Evolutionary conservation across 2,329 filamentous ascomycete species (phyloP), one percentile per base, ranked within the genome.

Genomic region (Colletotrichum aenigma): DNA sequence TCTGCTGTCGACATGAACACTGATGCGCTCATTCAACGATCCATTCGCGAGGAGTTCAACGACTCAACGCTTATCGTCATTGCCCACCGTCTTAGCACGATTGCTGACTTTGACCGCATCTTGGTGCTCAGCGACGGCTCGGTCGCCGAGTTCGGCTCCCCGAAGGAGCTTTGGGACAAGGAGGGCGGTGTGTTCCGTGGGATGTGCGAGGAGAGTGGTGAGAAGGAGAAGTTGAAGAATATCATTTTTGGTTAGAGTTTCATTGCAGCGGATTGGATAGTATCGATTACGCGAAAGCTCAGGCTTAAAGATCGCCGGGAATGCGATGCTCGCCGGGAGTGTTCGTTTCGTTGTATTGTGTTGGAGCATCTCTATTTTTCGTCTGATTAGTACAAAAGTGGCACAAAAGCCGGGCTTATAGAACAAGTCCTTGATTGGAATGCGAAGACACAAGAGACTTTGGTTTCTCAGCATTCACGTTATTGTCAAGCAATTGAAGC

Each of bases 1-100:
- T 93, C 91, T 4, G 94, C 94, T 0, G 94, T 96, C 4, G 94
- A 96, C 82, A 95, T 95, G 92, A 87, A 89, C 55, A 96, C 94
- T 0, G 94, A 96, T 81, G 86, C 89, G 2, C 88, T 95, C 30
- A 96, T 96, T 79, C 94, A 96, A 85, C 89, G 92, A 7, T 92
- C 89, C 66, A 95, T 96, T 78, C 89, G 93, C 26, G 91, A 94
- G 80, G 93, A 95, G 81, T 95, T 95, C 77, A 91, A 88, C 1
- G 91, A 91, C 76, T 90, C 90, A 55, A 95, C 94, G 1, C 85
- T 95, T 32, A 84, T 96, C 21, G 93, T 95, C 21, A 95, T 96
- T 81, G 94, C 67, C 7, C 67, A 70, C 16, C 67, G 67, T 34
- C 86, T 96, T 68, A 94, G 92, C 82, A 95, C 94, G 1, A 94